Conservation (phyloP, 306 rosid species). For the Rosa rugosa region DNA sequence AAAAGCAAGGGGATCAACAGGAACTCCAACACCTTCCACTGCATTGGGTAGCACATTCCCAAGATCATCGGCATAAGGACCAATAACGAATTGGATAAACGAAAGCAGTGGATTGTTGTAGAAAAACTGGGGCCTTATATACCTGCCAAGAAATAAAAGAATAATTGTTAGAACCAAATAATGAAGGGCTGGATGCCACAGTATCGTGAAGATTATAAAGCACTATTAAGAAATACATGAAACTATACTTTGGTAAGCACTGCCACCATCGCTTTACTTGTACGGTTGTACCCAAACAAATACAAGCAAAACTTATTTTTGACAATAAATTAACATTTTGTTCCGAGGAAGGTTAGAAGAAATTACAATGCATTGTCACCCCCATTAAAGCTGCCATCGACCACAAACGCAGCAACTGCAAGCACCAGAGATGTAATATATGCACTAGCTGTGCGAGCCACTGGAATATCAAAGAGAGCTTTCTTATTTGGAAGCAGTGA, state of each 20-base stretch:
- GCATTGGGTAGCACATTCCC: slow-evolving; percentile 96
- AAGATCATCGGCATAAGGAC: slow-evolving; percentile 91
- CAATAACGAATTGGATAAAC: slow-evolving; percentile 74
- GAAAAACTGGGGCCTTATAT: slow-evolving; percentile 89
- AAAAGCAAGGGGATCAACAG: slow-evolving; percentile 95
- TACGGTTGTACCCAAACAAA: neutral
- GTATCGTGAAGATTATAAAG: neutral
- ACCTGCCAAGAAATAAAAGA: slow-evolving; percentile 51
- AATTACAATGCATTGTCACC: slow-evolving; percentile 92
- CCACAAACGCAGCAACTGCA: slow-evolving; percentile 77
- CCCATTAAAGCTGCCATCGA: slow-evolving; percentile 91
- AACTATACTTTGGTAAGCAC: neutral
- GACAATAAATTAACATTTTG: neutral
- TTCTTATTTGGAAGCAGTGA: slow-evolving; percentile 79
- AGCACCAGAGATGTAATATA: slow-evolving; percentile 77
- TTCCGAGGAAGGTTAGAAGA: slow-evolving; percentile 4
- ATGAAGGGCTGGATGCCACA: neutral
- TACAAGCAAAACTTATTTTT: neutral
- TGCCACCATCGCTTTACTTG: neutral
- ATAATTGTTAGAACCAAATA: neutral
- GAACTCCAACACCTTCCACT: slow-evolving; percentile 97
- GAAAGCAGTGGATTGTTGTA: slow-evolving; percentile 89
- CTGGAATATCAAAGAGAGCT: slow-evolving; percentile 88
- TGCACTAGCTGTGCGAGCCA: slow-evolving; percentile 85
- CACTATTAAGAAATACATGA: neutral